A percentile compares a stretch with the other conserved stretches of the same genome.
These are phyloP conservation scores for Penicillium sp. DNA, from an alignment of 2,329 filamentous ascomycete species.

Conservation along the genomic window DNA sequence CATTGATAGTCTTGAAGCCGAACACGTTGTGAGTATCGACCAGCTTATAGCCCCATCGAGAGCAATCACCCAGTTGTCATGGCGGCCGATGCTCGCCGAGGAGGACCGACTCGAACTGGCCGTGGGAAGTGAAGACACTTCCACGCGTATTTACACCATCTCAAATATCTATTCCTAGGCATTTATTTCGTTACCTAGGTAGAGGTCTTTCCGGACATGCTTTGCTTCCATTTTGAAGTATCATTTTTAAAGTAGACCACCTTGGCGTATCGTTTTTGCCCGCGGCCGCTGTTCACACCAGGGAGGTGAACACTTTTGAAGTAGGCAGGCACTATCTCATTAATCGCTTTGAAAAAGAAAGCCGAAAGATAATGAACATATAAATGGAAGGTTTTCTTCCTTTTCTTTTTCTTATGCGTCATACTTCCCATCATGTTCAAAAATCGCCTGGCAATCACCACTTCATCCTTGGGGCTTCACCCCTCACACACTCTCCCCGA, in stretches of 20 bases:
- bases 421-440: not conserved
- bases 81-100: constrained; percentile 54
- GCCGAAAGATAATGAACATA: not conserved
- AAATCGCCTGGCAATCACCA: not conserved
- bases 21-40: constrained; percentile 33
- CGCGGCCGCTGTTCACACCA: too few relatives aligned
- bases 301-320: too few relatives aligned
- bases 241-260: too few relatives aligned
- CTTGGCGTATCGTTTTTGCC: too few relatives aligned
- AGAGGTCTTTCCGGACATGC: too few relatives aligned
- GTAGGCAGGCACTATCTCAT: not conserved
- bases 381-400: not conserved
- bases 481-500: not conserved
- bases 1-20: constrained; percentile 29
- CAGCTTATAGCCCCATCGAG: constrained; percentile 57
- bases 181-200: too few relatives aligned
- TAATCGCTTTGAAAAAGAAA: not conserved
- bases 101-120: constrained; percentile 36
- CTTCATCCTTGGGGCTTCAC: not conserved
- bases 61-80: constrained; percentile 65
- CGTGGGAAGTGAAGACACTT: constrained; percentile 48
- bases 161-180: constrained; percentile 27
- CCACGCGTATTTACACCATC: constrained; percentile 41
- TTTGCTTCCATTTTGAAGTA: too few relatives aligned
- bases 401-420: not conserved